Conservation (phyloP, 352 stramenopile species). For the Phytophthora capsici region DNA sequence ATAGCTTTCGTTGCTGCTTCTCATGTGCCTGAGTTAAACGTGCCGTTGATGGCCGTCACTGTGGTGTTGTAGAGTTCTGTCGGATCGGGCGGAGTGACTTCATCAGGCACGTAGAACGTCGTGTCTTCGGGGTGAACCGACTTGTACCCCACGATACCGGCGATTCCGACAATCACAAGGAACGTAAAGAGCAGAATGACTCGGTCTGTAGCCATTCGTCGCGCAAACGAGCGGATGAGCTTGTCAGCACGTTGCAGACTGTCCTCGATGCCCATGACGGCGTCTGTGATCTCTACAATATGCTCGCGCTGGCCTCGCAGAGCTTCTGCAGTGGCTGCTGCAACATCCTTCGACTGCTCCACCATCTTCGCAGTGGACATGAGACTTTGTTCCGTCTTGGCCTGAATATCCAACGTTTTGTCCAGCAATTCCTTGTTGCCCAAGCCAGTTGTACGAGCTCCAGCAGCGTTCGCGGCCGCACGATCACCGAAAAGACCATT, state of each 20-base stretch:
- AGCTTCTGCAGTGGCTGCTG: slow-evolving; percentile 77
- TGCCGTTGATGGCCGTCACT: slow-evolving; percentile 65
- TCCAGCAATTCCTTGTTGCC: slow-evolving; percentile 81
- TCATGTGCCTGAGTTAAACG: slow-evolving; percentile 38
- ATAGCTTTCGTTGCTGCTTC: slow-evolving; percentile 9
- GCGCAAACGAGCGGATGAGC: slow-evolving; percentile 81
- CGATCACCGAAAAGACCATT: slow-evolving; percentile 79
- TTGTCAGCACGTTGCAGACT: slow-evolving; percentile 79
- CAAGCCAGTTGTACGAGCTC: slow-evolving; percentile 31
- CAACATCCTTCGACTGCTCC: slow-evolving; percentile 84
- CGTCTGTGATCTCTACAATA: slow-evolving; percentile 88
- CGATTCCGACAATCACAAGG: slow-evolving; percentile 81
- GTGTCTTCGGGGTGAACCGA: slow-evolving; percentile 72
- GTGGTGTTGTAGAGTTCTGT: slow-evolving; percentile 81
- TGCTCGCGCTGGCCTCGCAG: slow-evolving; percentile 84
- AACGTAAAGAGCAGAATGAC: slow-evolving; percentile 85
- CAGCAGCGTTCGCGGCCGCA: slow-evolving; percentile 28
- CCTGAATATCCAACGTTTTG: slow-evolving; percentile 79
- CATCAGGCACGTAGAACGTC: slow-evolving; percentile 87
- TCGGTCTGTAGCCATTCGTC: slow-evolving; percentile 84
- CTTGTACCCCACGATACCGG: slow-evolving; percentile 87
- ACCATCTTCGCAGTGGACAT: slow-evolving; percentile 89
- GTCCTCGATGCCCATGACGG: slow-evolving; percentile 89
- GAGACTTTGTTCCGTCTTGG: slow-evolving; percentile 86
- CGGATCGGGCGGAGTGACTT: slow-evolving; percentile 83